These are phyloP conservation scores for Trametes polyzona DNA, from an alignment of 1,284 basidiomycete species.

Conservation along the genomic window DNA sequence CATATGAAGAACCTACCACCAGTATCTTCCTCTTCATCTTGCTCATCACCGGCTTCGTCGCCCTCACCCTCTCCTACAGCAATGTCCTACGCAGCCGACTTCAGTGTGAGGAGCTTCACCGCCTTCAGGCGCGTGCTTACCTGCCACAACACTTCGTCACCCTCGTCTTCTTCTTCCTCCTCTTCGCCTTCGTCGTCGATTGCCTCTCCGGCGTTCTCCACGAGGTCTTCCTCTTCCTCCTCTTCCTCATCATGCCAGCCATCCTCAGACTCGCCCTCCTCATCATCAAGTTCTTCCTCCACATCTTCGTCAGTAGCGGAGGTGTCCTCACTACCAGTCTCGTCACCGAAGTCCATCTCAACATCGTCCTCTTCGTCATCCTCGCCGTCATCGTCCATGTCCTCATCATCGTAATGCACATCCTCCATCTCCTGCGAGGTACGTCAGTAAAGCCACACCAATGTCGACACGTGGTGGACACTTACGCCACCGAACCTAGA, in stretches of 20 bases:
- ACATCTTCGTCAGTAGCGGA: slow-evolving; percentile 70
- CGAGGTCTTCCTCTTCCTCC: slow-evolving; percentile 63
- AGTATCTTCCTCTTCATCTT: slow-evolving; percentile 45
- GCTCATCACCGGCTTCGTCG: slow-evolving; percentile 49
- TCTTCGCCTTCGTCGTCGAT: slow-evolving; percentile 50
- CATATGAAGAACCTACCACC: slow-evolving; percentile 35
- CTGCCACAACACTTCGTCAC: slow-evolving; percentile 73
- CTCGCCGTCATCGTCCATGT: slow-evolving; percentile 81
- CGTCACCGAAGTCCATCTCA: slow-evolving; percentile 86
- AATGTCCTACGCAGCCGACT: slow-evolving; percentile 54
- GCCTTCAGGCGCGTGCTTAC: slow-evolving; percentile 43
- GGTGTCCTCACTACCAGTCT: slow-evolving; percentile 79
- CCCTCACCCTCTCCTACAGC: slow-evolving; percentile 42
- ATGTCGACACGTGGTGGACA: slow-evolving; percentile 18
- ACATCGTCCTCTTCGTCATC: slow-evolving; percentile 78
- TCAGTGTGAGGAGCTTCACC: background rate
- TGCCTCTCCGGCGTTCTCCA: slow-evolving; percentile 58
- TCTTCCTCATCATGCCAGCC: slow-evolving; percentile 70
- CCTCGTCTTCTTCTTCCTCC: slow-evolving; percentile 50
- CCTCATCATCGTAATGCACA: slow-evolving; percentile 71
- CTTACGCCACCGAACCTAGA: slow-evolving; percentile 79
- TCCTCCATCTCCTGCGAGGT: slow-evolving; percentile 80
- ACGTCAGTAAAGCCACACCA: background rate
- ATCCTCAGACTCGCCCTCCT: slow-evolving; percentile 65
- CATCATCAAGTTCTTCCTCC: slow-evolving; percentile 63